Evolutionary conservation across 495 filamentous ascomycete species (phyloP).

Genomic region (Margaritispora aquatica): DNA sequence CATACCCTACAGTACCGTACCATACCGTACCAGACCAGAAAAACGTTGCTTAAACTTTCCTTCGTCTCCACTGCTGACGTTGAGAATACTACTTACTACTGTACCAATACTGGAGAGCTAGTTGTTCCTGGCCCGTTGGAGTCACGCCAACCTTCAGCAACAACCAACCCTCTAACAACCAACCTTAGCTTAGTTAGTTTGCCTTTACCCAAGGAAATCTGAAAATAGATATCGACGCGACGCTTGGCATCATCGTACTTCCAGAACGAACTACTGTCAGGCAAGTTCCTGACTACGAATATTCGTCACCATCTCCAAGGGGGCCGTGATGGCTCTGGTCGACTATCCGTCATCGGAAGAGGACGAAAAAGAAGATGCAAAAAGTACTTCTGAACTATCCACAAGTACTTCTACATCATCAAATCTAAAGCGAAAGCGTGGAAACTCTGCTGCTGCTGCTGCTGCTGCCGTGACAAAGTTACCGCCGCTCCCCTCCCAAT

Average conservation of each 20-base stretch:
- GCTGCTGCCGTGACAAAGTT: too few species aligned
- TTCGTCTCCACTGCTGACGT: conserved; percentile 12
- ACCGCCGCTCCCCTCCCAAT: conserved; percentile 75
- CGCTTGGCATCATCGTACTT: neutral
- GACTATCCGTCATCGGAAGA: conserved; percentile 64
- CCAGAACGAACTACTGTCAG: neutral
- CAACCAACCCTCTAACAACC: too few species aligned
- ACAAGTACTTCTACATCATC: neutral
- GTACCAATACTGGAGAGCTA: too few species aligned
- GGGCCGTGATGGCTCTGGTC: conserved; percentile 56
- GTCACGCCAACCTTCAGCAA: too few species aligned
- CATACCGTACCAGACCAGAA: too few species aligned
- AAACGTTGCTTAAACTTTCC: neutral
- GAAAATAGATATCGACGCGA: neutral
- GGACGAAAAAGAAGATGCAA: conserved; percentile 17
- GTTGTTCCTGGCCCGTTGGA: too few species aligned
- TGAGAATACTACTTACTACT: neutral
- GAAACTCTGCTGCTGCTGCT: conserved; percentile 24
- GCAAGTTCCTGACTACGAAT: neutral
- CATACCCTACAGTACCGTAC: neutral
- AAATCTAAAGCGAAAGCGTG: conserved; percentile 21
- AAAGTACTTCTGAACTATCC: conserved; percentile 12
- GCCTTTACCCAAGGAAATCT: neutral
- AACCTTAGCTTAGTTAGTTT: neutral
- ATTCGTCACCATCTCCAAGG: neutral